A percentile compares a stretch with the other conserved stretches of the same genome.
Conservation (phyloP, 805 yeast species). For the Candida vartiovaarae region DNA sequence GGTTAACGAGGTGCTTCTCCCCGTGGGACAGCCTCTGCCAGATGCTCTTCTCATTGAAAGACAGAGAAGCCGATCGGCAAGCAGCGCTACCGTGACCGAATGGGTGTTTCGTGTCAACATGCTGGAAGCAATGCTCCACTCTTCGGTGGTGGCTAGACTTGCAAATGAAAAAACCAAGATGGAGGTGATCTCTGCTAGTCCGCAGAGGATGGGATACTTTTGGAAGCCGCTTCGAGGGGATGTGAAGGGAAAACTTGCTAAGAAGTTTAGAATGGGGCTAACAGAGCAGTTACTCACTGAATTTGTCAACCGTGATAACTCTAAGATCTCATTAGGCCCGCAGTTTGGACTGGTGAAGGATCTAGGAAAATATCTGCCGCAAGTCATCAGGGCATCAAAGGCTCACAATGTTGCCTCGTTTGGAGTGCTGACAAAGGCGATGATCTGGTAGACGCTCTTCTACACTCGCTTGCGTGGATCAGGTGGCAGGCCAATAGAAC, state of each 20-base stretch:
- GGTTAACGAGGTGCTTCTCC: constrained; percentile 22
- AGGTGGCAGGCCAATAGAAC: constrained; percentile 23
- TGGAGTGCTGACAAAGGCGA: constrained; percentile 20
- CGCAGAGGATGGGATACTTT: constrained; percentile 17
- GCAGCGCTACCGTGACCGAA: constrained; percentile 41
- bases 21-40: constrained; percentile 20
- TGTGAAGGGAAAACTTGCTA: constrained; percentile 7
- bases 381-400: not conserved
- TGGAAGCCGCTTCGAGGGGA: constrained; percentile 14
- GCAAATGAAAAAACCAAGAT: constrained; percentile 3
- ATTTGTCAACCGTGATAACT: not conserved
- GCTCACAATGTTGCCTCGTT: not conserved
- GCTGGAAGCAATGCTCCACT: constrained; percentile 43
- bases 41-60: constrained; percentile 45
- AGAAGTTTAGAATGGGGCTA: constrained; percentile 12
- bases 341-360: not conserved
- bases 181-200: constrained; percentile 13
- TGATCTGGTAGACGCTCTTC: constrained; percentile 20
- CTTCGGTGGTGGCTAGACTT: constrained; percentile 17
- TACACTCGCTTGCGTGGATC: constrained; percentile 19
- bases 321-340: not conserved
- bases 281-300: constrained; percentile 11
- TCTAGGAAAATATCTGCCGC: not conserved
- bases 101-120: constrained; percentile 46
- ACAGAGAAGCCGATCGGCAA: constrained; percentile 46